A percentile compares a stretch with the other conserved stretches of the same genome.
These are phyloP conservation scores for Metschnikowia hibisci DNA, from an alignment of 805 yeast genomes.

Conservation along the genomic window DNA sequence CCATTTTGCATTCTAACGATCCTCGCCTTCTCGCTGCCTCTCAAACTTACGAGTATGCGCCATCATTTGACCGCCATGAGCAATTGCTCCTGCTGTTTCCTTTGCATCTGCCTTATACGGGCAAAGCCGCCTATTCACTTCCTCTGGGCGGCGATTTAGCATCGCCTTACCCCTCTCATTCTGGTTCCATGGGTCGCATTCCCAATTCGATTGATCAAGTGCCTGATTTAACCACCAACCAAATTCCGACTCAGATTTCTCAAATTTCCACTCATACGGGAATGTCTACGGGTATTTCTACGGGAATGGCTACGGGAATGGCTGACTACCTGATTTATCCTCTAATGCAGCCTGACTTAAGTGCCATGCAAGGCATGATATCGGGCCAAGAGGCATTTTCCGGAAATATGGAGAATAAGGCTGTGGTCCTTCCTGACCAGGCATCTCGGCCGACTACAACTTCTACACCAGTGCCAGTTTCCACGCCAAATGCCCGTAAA, in stretches of 20 bases:
- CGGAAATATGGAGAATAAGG: neutral
- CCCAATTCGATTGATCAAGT: too few species aligned
- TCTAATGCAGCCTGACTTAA: constrained; percentile 1
- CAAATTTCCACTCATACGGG: too few species aligned
- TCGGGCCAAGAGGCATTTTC: constrained; percentile 4
- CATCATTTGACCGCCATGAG: constrained; percentile 1
- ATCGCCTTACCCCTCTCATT: too few species aligned
- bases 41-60: neutral
- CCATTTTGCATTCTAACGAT: constrained; percentile 3
- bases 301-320: too few species aligned
- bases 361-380: constrained; percentile 3
- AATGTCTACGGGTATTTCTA: too few species aligned
- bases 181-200: too few species aligned
- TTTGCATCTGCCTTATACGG: constrained; percentile 1
- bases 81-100: constrained; percentile 3
- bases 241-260: too few species aligned
- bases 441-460: neutral
- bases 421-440: constrained; percentile 1
- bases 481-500: constrained; percentile 4
- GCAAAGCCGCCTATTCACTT: neutral
- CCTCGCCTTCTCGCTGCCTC: neutral
- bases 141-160: too few species aligned
- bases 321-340: neutral
- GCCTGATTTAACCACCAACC: too few species aligned
- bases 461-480: neutral